Evolutionary conservation across 2,329 filamentous ascomycete genomes (phyloP).

Genomic region (Ophiostoma fasciatum): DNA sequence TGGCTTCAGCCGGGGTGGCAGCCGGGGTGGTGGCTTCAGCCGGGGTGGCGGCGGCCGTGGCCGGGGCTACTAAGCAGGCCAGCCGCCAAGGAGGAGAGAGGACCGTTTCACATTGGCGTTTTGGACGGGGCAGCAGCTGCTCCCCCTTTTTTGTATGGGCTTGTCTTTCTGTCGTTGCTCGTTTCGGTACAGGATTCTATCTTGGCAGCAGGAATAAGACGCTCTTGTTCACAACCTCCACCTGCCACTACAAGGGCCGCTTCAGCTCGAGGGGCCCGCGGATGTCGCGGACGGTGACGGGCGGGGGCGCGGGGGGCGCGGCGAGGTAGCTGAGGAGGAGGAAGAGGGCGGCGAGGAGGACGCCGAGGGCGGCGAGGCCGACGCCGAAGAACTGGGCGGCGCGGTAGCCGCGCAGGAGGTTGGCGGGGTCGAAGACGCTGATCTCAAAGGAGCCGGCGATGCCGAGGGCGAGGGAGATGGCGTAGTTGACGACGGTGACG

Average conservation of each 20-base stretch:
- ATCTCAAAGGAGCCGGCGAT: conserved; percentile 50
- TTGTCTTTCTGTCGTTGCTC: no score
- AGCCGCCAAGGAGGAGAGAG: not conserved
- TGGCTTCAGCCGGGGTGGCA: conserved; percentile 8
- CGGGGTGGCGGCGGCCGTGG: conserved; percentile 1
- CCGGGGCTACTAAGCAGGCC: conserved; percentile 4
- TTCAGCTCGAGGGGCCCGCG: no score
- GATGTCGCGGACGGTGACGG: no score
- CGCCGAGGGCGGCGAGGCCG: conserved; percentile 22
- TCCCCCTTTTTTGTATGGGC: no score
- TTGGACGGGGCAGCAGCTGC: no score
- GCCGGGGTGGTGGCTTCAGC: not conserved
- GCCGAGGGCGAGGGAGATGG: conserved; percentile 49
- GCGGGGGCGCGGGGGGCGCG: no score
- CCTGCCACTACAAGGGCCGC: no score
- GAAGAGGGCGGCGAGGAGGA: conserved; percentile 19
- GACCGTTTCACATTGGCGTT: no score
- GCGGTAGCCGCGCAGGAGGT: conserved; percentile 16
- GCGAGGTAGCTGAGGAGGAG: conserved; percentile 15
- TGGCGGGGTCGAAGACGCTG: conserved; percentile 6
- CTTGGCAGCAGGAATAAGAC: no score
- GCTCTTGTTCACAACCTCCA: no score
- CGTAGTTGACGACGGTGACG: conserved; percentile 53
- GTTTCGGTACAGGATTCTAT: no score
- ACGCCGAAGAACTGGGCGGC: conserved; percentile 27